Conservation (phyloP, 108 stramenopile species). For the Cyclotella baltica region DNA sequence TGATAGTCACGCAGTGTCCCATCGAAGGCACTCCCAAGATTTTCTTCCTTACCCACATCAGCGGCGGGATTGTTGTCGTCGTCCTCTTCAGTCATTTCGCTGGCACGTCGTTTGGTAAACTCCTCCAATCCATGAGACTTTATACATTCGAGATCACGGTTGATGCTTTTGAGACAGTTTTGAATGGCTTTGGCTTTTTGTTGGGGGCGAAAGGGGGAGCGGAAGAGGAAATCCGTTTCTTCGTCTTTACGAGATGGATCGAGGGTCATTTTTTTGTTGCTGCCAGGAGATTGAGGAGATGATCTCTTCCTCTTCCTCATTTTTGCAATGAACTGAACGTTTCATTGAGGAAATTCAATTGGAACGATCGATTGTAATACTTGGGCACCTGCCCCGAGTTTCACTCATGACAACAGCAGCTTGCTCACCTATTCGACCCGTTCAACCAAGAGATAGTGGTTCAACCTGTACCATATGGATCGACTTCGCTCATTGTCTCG, state of each 20-base stretch:
- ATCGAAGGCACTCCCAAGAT: slow-evolving; percentile 16
- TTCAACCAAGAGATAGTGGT: no score
- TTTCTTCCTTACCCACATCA: slow-evolving; percentile 3
- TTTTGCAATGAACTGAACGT: no score
- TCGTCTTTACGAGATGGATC: background rate
- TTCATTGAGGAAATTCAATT: no score
- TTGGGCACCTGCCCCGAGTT: no score
- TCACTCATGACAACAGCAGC: no score
- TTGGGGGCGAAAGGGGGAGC: slow-evolving; percentile 14
- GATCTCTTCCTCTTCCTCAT: slow-evolving; percentile 2
- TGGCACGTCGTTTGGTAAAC: slow-evolving; percentile 7
- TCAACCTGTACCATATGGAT: no score
- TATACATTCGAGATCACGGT: slow-evolving; percentile 20
- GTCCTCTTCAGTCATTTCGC: background rate
- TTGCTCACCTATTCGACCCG: no score
- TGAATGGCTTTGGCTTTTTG: slow-evolving; percentile 12
- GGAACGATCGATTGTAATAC: no score
- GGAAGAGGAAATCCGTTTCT: slow-evolving; percentile 20
- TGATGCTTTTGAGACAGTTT: background rate
- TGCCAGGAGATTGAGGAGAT: background rate
- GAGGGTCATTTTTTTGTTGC: background rate
- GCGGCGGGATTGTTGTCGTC: no score
- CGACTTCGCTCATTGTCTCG: no score
- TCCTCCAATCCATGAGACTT: slow-evolving; percentile 14
- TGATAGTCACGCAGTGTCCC: slow-evolving; percentile 66